phyloP scores from a whole-genome alignment of 768 basidiomycete species.

The Kwoniella europaea region DNA sequence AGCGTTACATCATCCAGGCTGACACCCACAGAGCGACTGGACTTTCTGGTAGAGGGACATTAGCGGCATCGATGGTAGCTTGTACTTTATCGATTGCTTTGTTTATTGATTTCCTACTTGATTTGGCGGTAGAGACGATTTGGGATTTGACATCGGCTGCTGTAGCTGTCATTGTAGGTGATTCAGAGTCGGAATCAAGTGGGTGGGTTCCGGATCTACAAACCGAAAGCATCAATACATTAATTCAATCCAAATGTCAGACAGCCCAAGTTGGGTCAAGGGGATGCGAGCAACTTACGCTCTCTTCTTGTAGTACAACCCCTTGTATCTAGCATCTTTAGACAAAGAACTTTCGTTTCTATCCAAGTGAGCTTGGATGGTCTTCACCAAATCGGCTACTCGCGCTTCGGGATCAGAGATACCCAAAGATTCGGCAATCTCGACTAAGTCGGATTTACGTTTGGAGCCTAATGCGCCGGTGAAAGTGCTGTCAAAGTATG shows the following conservation, averaged over 20 bases:
- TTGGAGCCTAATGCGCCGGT: slow-evolving; percentile 39
- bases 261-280: background rate
- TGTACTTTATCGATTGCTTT: slow-evolving; percentile 42
- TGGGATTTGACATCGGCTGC: slow-evolving; percentile 23
- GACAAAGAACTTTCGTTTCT: slow-evolving; percentile 36
- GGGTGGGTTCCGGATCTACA: slow-evolving; percentile 24
- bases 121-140: slow-evolving; percentile 15
- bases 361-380: slow-evolving; percentile 43
- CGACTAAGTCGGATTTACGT: slow-evolving; percentile 46
- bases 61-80: slow-evolving; percentile 40
- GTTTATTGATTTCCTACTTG: slow-evolving; percentile 42
- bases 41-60: slow-evolving; percentile 44
- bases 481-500: slow-evolving; percentile 12
- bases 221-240: no score
- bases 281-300: slow-evolving; percentile 8
- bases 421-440: slow-evolving; percentile 46
- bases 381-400: slow-evolving; percentile 40
- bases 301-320: slow-evolving; percentile 40
- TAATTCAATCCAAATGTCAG: background rate
- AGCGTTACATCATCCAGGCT: no score
- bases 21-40: slow-evolving; percentile 37
- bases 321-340: slow-evolving; percentile 43
- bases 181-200: slow-evolving; percentile 29
- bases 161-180: slow-evolving; percentile 7
- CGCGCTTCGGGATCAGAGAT: slow-evolving; percentile 30